These are phyloP conservation scores for Naegleria gruberi DNA, from an alignment of 208 protist species.

Conservation along the genomic window DNA sequence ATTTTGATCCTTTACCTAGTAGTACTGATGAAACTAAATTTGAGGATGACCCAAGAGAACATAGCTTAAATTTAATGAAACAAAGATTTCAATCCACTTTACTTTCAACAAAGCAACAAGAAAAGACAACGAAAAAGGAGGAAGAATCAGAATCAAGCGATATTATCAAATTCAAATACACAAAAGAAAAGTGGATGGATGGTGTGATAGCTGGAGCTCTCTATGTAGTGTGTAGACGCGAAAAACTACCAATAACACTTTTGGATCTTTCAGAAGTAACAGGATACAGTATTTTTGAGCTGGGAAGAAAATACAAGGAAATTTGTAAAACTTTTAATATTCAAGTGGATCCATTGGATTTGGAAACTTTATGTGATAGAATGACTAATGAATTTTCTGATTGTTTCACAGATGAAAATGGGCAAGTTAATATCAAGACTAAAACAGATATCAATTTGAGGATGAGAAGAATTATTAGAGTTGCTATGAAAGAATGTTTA, in stretches of 20 bases:
- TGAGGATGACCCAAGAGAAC: not conserved
- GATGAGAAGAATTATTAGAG: not conserved
- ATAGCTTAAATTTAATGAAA: not conserved
- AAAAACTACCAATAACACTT: not conserved
- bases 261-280: not conserved
- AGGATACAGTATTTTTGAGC: not conserved
- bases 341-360: not conserved
- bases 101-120: not conserved
- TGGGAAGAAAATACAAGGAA: not conserved
- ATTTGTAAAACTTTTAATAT: not conserved
- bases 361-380: not conserved
- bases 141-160: not conserved
- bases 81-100: not conserved
- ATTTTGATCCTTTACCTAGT: not conserved
- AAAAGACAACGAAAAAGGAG: not conserved
- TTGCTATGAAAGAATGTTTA: not conserved
- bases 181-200: not conserved
- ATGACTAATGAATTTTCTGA: not conserved
- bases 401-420: not conserved
- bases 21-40: not conserved
- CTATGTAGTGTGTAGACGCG: not conserved
- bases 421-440: not conserved
- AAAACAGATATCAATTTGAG: not conserved
- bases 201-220: not conserved
- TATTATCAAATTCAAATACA: not conserved